Base-by-base conservation (phyloP, 75 land plant species). In the Sequoia sempervirens region DNA sequence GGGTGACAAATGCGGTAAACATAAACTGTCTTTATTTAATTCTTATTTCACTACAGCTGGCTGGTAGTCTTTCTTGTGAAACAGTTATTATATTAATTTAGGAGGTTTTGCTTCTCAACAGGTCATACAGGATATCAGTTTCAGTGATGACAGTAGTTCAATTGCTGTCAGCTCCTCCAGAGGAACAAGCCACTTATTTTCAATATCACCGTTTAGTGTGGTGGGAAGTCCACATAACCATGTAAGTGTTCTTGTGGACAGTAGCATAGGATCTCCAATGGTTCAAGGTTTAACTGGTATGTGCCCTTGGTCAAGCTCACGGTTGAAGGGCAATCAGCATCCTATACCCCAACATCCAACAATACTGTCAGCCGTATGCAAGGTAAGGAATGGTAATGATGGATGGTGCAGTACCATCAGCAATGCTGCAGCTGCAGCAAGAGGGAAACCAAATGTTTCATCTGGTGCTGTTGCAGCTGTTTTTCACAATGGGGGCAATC, bases 111-210 rank as follows among this genome's bases (percentile, higher is more conserved):
- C 37, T 80, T 82, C 61, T 43, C 53, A 41, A 69, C 94, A 97
- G 99, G 93, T 95, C 23, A 97, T 97, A 43, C 99, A 97, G 79
- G 99, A 97, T 73, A 94, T 97, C 69, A 92, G 91, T 85, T 95
- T 97, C 79, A 97, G 98, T 83, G 80, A 84, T 69, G 91, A 88
- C 84, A 95, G 98, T 83, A 93, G 93, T 28, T 97, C 97, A 96
- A 80, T 97, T 66, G 91, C 93, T 20, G 91, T 97, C 46, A 92
- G 95, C 90, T 91, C 99, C 53, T 95, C 99, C 9, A 91, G 90
- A 85, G 99, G 97, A 14, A 97, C 99, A 36, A 91, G 91, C 87
- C 99, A 97, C 87, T 76, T 97, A 32, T 97, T 88, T 85, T 86
- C 89, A 12, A 83, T 95, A 34, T 94, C 98, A 20, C 99, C 99